phyloP scores from a whole-genome alignment of 1,284 basidiomycete species.

The Thecaphora thlaspeos region DNA sequence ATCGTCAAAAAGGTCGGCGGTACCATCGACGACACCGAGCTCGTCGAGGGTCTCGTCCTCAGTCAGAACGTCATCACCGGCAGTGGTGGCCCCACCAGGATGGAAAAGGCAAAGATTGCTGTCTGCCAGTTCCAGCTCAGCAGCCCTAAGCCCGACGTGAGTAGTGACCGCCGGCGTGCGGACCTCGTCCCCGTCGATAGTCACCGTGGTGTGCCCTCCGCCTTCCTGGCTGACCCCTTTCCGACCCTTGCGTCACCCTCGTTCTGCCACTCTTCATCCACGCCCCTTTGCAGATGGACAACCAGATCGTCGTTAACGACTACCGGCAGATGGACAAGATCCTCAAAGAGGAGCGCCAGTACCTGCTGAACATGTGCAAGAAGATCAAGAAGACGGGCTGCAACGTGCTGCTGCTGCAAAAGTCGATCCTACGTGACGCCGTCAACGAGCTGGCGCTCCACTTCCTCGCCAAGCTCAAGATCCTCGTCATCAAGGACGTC shows the following conservation, averaged over 20 bases:
- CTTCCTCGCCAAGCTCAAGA: conserved; percentile 96
- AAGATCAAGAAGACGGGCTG: conserved; percentile 99
- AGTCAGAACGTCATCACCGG: conserved; percentile 90
- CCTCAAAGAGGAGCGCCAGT: conserved; percentile 97
- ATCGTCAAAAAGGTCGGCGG: conserved; percentile 98
- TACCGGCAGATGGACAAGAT: conserved; percentile 99
- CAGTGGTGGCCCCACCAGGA: conserved; percentile 87
- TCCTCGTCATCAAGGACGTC: conserved; percentile 94
- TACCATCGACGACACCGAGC: conserved; percentile 97
- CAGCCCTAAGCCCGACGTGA: conserved; percentile 86
- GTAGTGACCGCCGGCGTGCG: too few relatives aligned
- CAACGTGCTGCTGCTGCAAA: conserved; percentile 97
- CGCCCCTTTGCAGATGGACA: conserved; percentile 93
- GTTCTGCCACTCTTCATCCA: too few relatives aligned
- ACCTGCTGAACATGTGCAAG: conserved; percentile 97
- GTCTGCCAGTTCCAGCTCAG: conserved; percentile 98
- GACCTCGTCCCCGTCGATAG: too few relatives aligned
- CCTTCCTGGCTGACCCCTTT: too few relatives aligned
- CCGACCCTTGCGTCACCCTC: too few relatives aligned
- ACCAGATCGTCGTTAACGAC: conserved; percentile 98
- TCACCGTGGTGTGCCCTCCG: too few relatives aligned
- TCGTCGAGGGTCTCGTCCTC: conserved; percentile 92
- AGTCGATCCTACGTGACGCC: conserved; percentile 96
- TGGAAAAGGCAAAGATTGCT: conserved; percentile 98
- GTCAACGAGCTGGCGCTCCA: conserved; percentile 98